These are phyloP conservation scores for Myxozyma udenii DNA, from an alignment of 805 yeast genomes.

Conservation along the genomic window DNA sequence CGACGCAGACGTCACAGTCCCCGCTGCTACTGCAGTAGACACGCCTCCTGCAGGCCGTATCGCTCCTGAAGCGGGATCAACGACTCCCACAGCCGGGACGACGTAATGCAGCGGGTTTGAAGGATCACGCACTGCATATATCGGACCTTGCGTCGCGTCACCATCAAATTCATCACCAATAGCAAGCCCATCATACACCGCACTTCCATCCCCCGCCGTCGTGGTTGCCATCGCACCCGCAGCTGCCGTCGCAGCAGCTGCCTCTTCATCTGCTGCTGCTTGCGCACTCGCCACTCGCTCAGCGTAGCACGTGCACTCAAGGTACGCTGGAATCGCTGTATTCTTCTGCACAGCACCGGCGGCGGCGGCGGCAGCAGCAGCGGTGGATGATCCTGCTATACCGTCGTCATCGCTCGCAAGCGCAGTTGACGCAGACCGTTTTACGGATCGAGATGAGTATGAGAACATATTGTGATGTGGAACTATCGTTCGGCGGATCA, in stretches of 20 bases:
- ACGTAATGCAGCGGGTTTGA: neutral
- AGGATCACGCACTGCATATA: conserved; percentile 5
- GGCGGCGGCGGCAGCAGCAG: neutral
- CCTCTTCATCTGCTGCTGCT: neutral
- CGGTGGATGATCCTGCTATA: no score
- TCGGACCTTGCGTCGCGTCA: neutral
- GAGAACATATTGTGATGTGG: no score
- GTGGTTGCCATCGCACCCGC: no score
- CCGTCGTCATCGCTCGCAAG: no score
- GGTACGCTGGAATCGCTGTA: conserved; percentile 4
- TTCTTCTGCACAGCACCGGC: neutral
- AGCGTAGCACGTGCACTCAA: conserved; percentile 8
- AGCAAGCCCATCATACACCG: no score
- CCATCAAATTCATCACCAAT: neutral
- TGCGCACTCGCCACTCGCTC: conserved; percentile 4
- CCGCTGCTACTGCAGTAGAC: neutral
- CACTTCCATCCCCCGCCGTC: no score
- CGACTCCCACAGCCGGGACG: conserved; percentile 10
- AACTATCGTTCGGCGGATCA: no score
- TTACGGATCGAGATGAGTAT: no score
- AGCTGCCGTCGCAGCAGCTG: neutral
- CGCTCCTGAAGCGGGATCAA: neutral
- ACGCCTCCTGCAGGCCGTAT: neutral
- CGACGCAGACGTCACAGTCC: neutral
- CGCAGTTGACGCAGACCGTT: no score